Conservation (phyloP, 495 filamentous ascomycete genomes). For the Acidomyces sp. region DNA sequence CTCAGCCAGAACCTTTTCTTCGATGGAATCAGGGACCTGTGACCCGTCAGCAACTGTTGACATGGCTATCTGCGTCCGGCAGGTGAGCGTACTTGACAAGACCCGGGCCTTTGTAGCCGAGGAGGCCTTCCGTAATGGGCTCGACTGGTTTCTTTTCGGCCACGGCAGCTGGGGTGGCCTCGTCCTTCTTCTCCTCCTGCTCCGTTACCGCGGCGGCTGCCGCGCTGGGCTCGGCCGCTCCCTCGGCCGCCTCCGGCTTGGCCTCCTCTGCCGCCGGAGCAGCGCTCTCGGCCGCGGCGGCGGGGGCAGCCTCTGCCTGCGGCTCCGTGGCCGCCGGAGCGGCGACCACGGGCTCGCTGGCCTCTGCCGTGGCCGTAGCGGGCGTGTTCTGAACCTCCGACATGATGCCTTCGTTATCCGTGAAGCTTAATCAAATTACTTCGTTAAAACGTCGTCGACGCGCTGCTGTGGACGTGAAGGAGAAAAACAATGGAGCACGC, state of each 20-base stretch:
- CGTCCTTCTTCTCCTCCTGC: conserved; percentile 29
- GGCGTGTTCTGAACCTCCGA: conserved; percentile 30
- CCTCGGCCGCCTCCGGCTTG: conserved; percentile 23
- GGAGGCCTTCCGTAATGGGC: conserved; percentile 58
- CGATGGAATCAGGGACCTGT: conserved; percentile 49
- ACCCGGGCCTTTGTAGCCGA: conserved; percentile 80
- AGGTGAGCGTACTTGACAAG: conserved; percentile 68
- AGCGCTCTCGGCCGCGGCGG: not conserved
- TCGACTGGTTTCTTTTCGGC: conserved; percentile 46
- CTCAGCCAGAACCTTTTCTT: conserved; percentile 92
- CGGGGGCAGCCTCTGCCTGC: not conserved
- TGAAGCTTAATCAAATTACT: no score
- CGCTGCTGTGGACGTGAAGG: no score
- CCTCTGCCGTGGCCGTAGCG: not conserved
- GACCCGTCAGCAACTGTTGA: conserved; percentile 22
- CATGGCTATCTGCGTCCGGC: not conserved
- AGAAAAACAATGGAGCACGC: no score
- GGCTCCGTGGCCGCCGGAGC: conserved; percentile 34
- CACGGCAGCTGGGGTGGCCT: conserved; percentile 31
- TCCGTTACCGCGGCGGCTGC: conserved; percentile 24
- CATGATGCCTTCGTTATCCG: conserved; percentile 36
- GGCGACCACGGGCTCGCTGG: conserved; percentile 5
- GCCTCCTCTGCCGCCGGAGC: conserved; percentile 26
- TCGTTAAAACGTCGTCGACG: no score
- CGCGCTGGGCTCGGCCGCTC: conserved; percentile 1